phyloP scores from a whole-genome alignment of 225 moss, liverwort and hornwort species.

The Physcomitrium patens region DNA sequence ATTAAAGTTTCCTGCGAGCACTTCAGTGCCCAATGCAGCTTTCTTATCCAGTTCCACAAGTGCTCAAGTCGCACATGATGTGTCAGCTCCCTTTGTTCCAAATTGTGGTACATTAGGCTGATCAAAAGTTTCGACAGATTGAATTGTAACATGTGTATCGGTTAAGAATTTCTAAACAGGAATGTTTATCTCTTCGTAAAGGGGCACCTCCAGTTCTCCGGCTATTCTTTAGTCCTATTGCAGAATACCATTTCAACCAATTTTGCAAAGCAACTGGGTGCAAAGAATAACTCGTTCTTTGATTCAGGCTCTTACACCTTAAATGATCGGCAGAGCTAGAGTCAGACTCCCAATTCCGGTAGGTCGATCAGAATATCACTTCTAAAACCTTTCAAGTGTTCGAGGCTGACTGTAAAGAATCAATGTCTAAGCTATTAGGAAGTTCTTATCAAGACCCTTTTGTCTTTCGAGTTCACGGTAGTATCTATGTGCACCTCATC shows the following conservation, averaged over 20 bases:
- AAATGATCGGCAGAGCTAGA: background rate
- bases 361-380: background rate
- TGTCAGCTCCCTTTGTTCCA: too few species aligned
- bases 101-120: too few species aligned
- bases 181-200: background rate
- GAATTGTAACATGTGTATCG: too few species aligned
- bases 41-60: too few species aligned
- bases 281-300: background rate
- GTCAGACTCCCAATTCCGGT: constrained; percentile 6
- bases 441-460: background rate
- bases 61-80: too few species aligned
- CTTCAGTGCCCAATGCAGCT: too few species aligned
- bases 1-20: too few species aligned
- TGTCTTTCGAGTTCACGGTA: background rate
- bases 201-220: background rate
- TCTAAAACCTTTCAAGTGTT: background rate
- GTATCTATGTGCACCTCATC: background rate
- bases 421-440: background rate
- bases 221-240: background rate
- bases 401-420: background rate
- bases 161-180: too few species aligned
- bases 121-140: too few species aligned
- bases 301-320: background rate
- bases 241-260: background rate
- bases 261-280: background rate